Conservation (phyloP, 129 eudicot genomes). For the Flaveria bidentis region DNA sequence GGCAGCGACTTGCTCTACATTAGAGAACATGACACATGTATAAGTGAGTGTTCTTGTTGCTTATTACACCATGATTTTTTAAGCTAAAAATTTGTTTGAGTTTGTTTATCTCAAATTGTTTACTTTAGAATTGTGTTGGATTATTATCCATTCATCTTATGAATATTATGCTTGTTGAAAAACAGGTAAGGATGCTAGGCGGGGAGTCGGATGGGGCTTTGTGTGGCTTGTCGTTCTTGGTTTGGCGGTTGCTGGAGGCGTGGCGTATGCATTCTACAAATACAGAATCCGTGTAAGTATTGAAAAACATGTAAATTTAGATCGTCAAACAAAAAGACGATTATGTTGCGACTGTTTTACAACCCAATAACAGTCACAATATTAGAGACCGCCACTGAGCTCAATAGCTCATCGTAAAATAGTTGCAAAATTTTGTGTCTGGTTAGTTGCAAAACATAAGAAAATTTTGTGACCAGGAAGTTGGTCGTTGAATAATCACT, state of each 20-base stretch:
- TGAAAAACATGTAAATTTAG: not conserved
- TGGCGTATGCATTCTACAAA: constrained; percentile 77
- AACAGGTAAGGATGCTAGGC: constrained; percentile 53
- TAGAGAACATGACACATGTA: constrained; percentile 81
- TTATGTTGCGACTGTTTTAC: not conserved
- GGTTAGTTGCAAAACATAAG: too few species aligned
- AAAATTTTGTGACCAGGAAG: too few species aligned
- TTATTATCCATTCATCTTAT: not conserved
- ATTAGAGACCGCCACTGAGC: too few species aligned
- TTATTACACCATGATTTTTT: not conserved
- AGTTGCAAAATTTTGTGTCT: too few species aligned
- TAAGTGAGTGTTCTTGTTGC: constrained; percentile 50
- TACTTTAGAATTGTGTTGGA: not conserved
- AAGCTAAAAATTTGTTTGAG: not conserved
- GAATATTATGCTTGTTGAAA: constrained; percentile 6
- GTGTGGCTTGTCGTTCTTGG: constrained; percentile 70
- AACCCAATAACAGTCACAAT: too few species aligned
- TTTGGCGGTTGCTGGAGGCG: constrained; percentile 58
- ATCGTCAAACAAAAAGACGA: not conserved
- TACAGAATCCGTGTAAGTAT: constrained; percentile 78
- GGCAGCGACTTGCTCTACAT: constrained; percentile 65
- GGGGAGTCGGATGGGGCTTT: constrained; percentile 62
- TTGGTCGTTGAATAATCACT: too few species aligned
- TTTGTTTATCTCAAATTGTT: not conserved
- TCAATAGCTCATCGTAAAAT: too few species aligned